These are phyloP conservation scores for Tolypocladium sp. DNA, from an alignment of 2,329 filamentous ascomycete genomes.

Conservation along the genomic window DNA sequence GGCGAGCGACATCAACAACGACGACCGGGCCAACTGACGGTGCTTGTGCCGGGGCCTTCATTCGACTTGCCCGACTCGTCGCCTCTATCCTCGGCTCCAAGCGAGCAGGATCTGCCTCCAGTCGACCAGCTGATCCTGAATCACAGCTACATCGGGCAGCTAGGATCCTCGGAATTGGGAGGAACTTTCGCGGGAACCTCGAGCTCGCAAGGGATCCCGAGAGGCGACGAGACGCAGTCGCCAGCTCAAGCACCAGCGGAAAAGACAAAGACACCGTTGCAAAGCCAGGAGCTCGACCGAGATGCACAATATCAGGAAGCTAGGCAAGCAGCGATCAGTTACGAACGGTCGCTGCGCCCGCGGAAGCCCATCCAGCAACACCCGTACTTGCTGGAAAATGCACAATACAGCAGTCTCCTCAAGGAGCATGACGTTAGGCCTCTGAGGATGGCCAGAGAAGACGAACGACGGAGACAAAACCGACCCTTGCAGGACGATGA, in stretches of 20 bases:
- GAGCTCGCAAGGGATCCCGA: not conserved
- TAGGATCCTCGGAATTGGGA: not conserved
- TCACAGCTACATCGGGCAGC: not conserved
- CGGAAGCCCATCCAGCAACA: slow-evolving; percentile 54
- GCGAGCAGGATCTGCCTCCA: slow-evolving; percentile 14
- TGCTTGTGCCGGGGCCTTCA: not conserved
- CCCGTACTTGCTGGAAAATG: slow-evolving; percentile 48
- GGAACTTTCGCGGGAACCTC: not conserved
- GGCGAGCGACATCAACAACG: not conserved
- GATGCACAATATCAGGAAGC: slow-evolving; percentile 6
- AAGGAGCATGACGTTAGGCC: slow-evolving; percentile 47
- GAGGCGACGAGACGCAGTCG: not conserved
- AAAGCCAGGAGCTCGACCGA: not conserved
- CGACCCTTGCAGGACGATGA: slow-evolving; percentile 42
- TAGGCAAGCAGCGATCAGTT: slow-evolving; percentile 18
- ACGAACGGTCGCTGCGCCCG: slow-evolving; percentile 44
- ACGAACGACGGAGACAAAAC: slow-evolving; percentile 19
- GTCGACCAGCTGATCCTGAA: slow-evolving; percentile 10
- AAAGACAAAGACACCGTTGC: not conserved
- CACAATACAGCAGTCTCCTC: slow-evolving; percentile 41
- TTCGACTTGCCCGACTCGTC: slow-evolving; percentile 17
- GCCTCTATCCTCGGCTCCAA: slow-evolving; percentile 22
- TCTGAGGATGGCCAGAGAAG: slow-evolving; percentile 29
- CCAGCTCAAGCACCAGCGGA: not conserved
- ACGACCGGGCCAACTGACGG: slow-evolving; percentile 1